Conservation (phyloP, 192 early-diverging fungal species). For the Chytriomyces sp. region DNA sequence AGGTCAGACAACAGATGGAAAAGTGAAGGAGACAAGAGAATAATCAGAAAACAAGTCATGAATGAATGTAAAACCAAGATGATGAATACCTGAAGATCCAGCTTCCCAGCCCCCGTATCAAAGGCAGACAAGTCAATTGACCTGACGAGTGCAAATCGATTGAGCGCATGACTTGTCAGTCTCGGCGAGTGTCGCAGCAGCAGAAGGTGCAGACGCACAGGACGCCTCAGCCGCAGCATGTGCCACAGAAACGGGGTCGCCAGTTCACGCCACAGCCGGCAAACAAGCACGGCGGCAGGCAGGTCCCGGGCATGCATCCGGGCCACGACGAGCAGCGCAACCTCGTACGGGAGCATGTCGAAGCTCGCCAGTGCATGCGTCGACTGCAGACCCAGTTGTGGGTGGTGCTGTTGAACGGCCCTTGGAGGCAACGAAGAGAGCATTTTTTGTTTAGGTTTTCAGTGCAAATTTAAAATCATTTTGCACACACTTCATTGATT, state of each 20-base stretch:
- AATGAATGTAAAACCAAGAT: background rate
- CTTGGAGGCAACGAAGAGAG: background rate
- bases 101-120: background rate
- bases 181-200: slow-evolving; percentile 2
- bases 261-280: background rate
- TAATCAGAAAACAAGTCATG: background rate
- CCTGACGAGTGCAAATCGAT: background rate
- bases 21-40: background rate
- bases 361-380: background rate
- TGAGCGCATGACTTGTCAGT: background rate
- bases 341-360: background rate
- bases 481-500: background rate
- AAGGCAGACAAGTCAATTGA: background rate
- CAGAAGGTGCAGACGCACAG: background rate
- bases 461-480: background rate
- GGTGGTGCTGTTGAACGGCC: background rate
- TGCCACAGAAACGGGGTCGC: background rate
- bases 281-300: background rate
- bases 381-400: background rate
- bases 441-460: background rate
- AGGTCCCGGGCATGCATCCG: background rate
- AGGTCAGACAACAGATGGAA: background rate
- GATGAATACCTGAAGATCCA: background rate
- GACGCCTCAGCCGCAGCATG: background rate
- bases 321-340: background rate